Evolutionary conservation across 2,329 filamentous ascomycete species (phyloP).

Genomic region (Sclerotinia borealis): DNA sequence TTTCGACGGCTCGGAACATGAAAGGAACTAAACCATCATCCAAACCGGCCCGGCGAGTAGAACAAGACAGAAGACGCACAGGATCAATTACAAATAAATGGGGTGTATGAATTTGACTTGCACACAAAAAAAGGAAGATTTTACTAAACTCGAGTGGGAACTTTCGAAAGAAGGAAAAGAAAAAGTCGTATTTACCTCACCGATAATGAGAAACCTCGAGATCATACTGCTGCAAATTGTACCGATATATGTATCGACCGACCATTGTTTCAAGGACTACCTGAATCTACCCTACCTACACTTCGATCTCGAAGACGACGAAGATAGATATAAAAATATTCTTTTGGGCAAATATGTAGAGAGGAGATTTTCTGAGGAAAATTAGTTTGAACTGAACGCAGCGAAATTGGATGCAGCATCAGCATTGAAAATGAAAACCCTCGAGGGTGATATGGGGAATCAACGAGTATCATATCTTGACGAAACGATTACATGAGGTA

Average conservation of each 20-base stretch:
- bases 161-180: conserved; percentile 44
- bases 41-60: conserved; percentile 21
- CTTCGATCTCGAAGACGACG: conserved; percentile 53
- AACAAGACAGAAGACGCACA: conserved; percentile 4
- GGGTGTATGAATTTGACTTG: conserved; percentile 52
- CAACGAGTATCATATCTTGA: conserved; percentile 27
- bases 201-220: conserved; percentile 34
- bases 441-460: not conserved
- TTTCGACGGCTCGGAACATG: conserved; percentile 36
- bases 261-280: conserved; percentile 38
- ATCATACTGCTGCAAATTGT: conserved; percentile 23
- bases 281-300: too few species aligned
- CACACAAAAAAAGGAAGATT: conserved; percentile 39
- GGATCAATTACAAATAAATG: conserved; percentile 35
- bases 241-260: conserved; percentile 19
- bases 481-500: conserved; percentile 39
- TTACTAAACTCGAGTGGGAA: conserved; percentile 57
- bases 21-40: conserved; percentile 33
- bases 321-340: conserved; percentile 36
- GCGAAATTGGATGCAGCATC: conserved; percentile 16
- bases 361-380: conserved; percentile 50
- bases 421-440: not conserved
- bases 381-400: conserved; percentile 50
- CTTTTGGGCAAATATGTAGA: conserved; percentile 59
- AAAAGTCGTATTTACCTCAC: conserved; percentile 49